A percentile compares a stretch with the other conserved stretches of the same genome.
Evolutionary conservation across 306 rosid genomes (phyloP).

Genomic region (Calophaca sinica): DNA sequence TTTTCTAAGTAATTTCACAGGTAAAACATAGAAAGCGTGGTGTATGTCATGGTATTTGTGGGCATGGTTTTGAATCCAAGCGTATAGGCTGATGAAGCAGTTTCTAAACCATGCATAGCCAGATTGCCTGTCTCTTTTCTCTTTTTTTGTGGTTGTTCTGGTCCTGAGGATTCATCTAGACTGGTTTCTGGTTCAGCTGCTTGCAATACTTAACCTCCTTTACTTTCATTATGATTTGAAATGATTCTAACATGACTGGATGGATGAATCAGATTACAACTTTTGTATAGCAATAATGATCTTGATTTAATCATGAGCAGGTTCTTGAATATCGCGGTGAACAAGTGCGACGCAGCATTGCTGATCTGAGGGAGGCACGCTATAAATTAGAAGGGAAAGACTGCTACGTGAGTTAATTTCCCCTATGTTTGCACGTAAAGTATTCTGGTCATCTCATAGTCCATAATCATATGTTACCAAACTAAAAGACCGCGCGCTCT

Average conservation of each 20-base stretch:
- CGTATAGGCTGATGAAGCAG: slow-evolving; percentile 15
- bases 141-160: neutral
- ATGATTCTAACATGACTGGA: slow-evolving; percentile 20
- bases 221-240: neutral
- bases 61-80: slow-evolving; percentile 31
- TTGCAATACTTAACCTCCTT: slow-evolving; percentile 8
- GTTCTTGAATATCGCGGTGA: slow-evolving; percentile 99
- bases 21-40: neutral
- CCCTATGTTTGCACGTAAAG: neutral
- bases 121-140: neutral
- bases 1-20: slow-evolving; percentile 11
- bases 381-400: slow-evolving; percentile 89
- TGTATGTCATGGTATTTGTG: neutral
- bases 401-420: slow-evolving; percentile 78
- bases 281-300: slow-evolving; percentile 28
- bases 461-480: slow-evolving; percentile 11
- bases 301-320: slow-evolving; percentile 53
- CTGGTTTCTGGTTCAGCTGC: slow-evolving; percentile 2
- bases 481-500: slow-evolving; percentile 29
- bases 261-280: neutral
- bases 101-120: neutral
- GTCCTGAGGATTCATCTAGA: slow-evolving; percentile 24
- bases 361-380: slow-evolving; percentile 91
- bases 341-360: slow-evolving; percentile 91
- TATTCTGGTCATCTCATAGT: slow-evolving; percentile 13